Evolutionary conservation across 2,329 filamentous ascomycete species (phyloP), one percentile per base, ranked within the genome.

Genomic region (Hypocreales sp.): DNA sequence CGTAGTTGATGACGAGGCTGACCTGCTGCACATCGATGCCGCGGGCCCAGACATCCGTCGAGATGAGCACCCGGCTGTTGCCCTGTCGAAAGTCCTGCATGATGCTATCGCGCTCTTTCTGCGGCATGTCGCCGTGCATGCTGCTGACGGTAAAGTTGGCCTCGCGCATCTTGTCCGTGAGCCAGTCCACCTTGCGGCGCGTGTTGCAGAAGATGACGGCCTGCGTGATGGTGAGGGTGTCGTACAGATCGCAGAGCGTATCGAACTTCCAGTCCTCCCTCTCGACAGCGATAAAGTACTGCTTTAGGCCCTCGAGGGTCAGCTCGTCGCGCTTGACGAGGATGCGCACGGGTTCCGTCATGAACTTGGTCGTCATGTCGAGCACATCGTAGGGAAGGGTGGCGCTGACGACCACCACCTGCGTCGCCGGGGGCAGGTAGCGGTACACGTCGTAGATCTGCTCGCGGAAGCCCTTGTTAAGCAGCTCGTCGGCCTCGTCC

Each of bases 231-330:
- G 90, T 98, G 24, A 98, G 70, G 9, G 90, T 95, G 53, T 98
- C 90, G 67, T 98, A 98, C 31, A 98, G 76, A 60, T 98, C 90
- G 56, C 84, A 95, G 5, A 98, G 74, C 3, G 90, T 98, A 53
- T 98, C 90, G 43, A 98, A 93, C 56, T 98, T 98, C 90, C 90
- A 98, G 52, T 95, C 90, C 55, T 98, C 90, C 64, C 94, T 95
- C 58, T 98, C 90, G 13, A 95, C 90, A 2, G 90, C 90, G 45
- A 98, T 95, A 52, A 94, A 98, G 64, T 94, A 98, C 55, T 98
- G 90, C 63, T 95, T 95, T 27, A 98, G 67, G 31, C 90, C 90
- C 59, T 95, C 90, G 27, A 98, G 72, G 3, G 90, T 98, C 64
- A 98, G 61, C 54, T 98, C 90, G 56, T 95, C 90, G 76, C 86